Base-by-base conservation (phyloP, 2,329 filamentous ascomycete species). In the Sporothrix pseudoabietina region DNA sequence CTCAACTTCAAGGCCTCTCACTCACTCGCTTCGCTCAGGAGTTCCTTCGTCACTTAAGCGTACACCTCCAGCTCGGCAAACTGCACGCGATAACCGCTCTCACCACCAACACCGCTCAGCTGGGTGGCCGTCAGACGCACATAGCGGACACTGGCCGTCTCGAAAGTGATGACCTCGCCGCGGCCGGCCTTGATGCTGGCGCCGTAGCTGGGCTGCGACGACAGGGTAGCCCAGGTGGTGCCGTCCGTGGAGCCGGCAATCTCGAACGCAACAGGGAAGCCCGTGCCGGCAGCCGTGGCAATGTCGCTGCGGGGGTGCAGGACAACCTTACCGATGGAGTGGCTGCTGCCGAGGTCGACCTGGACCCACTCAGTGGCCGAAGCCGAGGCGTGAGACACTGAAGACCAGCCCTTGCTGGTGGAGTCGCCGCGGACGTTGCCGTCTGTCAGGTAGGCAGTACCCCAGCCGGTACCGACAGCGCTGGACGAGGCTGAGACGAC, bases 131-230 rank as follows among this genome's bases (percentile, higher is more conserved):
- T 66, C 9, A 66, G 39, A 39, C 61, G 61, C 39, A 66, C 61
- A 9, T 66, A 47, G n/a, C 41, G 61, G n/a, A 66, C 61, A 22
- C 1, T 66, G n/a, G 19, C 39, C 2, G 10, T 44, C n/a, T n/a
- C n/a, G 6, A 66, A 66, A n/a, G 61, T 47, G 12, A 66, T 66
- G 61, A 66, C 61, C 12, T 66, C 61, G 4, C 14, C 39, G 8
- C 39, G 61, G n/a, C 61, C 61, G 61, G 61, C 61, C 61, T 66
- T 66, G 39, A 66, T 47, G 61, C 61, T 66, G n/a, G 61, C 61
- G 61, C 61, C 61, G 61, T 66, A 66, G 61, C 39, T 66, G n/a
- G 61, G 61, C 61, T 66, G 61, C 39, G 39, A 47, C 39, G 61
- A 66, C n/a, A 66, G 39, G 10, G 61, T 66, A n/a, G 61, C 47